Evolutionary conservation across 2,329 filamentous ascomycete species (phyloP), one percentile per base, ranked within the genome.

Genomic region (Aspergillus glaucus): DNA sequence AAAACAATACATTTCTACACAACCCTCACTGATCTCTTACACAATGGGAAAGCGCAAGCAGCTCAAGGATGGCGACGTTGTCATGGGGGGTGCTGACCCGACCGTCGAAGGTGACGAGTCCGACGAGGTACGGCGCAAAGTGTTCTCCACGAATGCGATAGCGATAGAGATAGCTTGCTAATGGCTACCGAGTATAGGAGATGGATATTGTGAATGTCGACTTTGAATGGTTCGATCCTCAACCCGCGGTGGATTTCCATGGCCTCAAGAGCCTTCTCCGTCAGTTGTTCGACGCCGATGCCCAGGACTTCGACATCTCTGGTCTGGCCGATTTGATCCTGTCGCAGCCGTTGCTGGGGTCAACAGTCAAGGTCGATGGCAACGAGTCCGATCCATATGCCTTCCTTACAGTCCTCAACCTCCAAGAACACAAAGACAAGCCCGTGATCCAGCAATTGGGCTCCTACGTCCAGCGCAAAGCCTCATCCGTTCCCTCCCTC

Each of bases 201-300:
- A 86, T 90, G 63, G 87, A 95, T 65, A 86, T 92, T 68, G 83
- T 98, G 56, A 86, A 97, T 65, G 90, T 97, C 50, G 92, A 97
- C 57, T 98, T 98, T 63, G 93, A 98, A 75, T 97, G 90, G 87
- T 98, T 97, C 75, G 94, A 96, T 72, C 95, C 92, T 54, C 86
- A 93, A 60, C 79, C 87, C 2, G 82, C 87, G 6, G 79, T 95
- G 60, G 93, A 98, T 70, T 97, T 97, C 70, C 92, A 97, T 71
- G 93, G 93, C 50, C 81, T 94, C 60, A 96, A 96, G 70, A 86
- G 83, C 8, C 82, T 98, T 6, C 72, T 96, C 51, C 87, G 92
- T 51, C 93, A 98, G 70, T 82, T 98, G 39, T 85, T 98, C 68
- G 93, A 97, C 68, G 82, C 87, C 47, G 93, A 98, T 72, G 80